These are phyloP conservation scores for Quercus berberidifolia DNA, from an alignment of 306 rosid genomes.

Conservation along the genomic window DNA sequence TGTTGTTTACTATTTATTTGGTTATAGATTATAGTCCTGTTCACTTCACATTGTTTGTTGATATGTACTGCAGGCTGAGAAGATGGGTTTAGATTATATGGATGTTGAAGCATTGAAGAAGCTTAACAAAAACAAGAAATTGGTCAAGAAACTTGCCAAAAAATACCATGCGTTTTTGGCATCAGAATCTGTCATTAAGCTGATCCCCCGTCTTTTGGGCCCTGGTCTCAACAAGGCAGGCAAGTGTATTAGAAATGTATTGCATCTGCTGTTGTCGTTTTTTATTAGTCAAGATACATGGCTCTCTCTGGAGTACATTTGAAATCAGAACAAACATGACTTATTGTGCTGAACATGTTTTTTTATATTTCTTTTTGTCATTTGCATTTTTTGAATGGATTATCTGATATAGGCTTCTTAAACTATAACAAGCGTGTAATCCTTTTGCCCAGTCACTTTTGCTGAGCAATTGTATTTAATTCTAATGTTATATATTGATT, in stretches of 20 bases:
- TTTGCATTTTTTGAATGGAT: neutral
- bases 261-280: neutral
- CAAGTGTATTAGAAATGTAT: constrained; percentile 20
- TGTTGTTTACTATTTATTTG: neutral
- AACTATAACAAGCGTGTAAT: neutral
- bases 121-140: constrained; percentile 75
- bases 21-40: neutral
- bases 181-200: constrained; percentile 85
- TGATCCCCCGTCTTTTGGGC: constrained; percentile 86
- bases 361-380: neutral
- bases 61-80: constrained; percentile 54
- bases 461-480: neutral
- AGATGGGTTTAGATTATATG: constrained; percentile 72
- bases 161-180: constrained; percentile 85
- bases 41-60: neutral
- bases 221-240: constrained; percentile 97
- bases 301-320: neutral
- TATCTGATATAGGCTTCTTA: neutral
- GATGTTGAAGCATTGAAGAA: constrained; percentile 82
- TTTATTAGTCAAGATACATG: neutral
- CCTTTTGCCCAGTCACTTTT: neutral
- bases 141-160: constrained; percentile 80
- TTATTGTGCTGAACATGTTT: neutral
- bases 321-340: neutral
- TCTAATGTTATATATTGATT: neutral